A percentile compares a stretch with the other conserved stretches of the same genome.
These are phyloP conservation scores for Populus alba DNA, from an alignment of 345 rosid species.

Conservation along the genomic window DNA sequence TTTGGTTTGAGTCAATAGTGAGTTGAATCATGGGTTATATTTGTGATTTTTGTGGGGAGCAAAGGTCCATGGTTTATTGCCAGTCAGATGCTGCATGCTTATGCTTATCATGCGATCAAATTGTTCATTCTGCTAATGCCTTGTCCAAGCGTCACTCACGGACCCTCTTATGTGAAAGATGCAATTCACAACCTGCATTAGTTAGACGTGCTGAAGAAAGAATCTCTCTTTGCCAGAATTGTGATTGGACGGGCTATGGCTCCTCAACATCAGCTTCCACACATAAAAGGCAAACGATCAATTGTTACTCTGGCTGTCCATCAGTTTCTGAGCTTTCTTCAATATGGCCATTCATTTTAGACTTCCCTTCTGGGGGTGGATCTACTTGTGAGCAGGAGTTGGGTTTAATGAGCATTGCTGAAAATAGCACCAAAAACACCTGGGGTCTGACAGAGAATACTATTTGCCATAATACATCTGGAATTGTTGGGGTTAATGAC, in stretches of 20 bases:
- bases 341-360: slow-evolving; percentile 76
- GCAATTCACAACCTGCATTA: slow-evolving; percentile 76
- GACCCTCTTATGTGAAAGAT: slow-evolving; percentile 82
- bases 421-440: slow-evolving; percentile 26
- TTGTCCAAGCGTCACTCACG: slow-evolving; percentile 88
- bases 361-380: slow-evolving; percentile 45
- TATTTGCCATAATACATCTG: slow-evolving; percentile 30
- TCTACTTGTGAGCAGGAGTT: slow-evolving; percentile 70
- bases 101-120: slow-evolving; percentile 91
- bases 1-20: slow-evolving; percentile 12
- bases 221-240: slow-evolving; percentile 89
- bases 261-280: slow-evolving; percentile 44
- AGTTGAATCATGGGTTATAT: slow-evolving; percentile 65
- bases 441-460: slow-evolving; percentile 39
- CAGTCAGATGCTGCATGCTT: slow-evolving; percentile 92
- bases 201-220: slow-evolving; percentile 81
- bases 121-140: slow-evolving; percentile 92
- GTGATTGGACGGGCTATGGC: slow-evolving; percentile 84
- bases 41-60: slow-evolving; percentile 93
- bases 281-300: slow-evolving; percentile 76
- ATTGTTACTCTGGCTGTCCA: slow-evolving; percentile 88
- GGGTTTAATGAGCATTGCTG: slow-evolving; percentile 84
- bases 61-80: slow-evolving; percentile 89
- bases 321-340: slow-evolving; percentile 84
- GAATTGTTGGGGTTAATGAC: slow-evolving; percentile 26